phyloP scores from a whole-genome alignment of 345 rosid species.

The Salix brachista region DNA sequence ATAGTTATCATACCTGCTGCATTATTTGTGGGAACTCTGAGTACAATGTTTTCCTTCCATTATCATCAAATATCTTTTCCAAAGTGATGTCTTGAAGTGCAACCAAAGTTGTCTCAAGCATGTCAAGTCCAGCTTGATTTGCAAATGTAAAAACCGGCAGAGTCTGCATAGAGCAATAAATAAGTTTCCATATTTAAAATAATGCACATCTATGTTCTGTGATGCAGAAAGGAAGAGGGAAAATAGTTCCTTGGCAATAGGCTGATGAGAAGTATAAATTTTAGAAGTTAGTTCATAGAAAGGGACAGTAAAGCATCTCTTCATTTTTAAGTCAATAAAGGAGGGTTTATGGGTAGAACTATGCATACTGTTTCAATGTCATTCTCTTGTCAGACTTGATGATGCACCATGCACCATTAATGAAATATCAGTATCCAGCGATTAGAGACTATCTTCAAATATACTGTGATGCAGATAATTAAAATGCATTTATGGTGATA shows the following conservation, averaged over 20 bases:
- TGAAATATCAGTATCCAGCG: background rate
- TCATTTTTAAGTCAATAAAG: background rate
- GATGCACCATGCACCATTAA: background rate
- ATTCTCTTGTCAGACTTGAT: background rate
- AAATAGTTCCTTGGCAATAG: background rate
- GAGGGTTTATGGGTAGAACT: background rate
- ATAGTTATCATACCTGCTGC: constrained; percentile 21
- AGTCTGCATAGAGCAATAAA: constrained; percentile 12
- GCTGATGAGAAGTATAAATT: background rate
- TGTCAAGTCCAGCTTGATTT: constrained; percentile 31
- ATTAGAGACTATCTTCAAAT: no score
- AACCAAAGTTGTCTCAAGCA: constrained; percentile 32
- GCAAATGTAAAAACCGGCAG: constrained; percentile 27
- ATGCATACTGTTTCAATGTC: background rate
- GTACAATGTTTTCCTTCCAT: constrained; percentile 26
- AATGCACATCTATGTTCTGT: background rate
- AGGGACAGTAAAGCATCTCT: background rate
- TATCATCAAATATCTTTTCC: constrained; percentile 29
- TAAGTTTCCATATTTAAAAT: background rate
- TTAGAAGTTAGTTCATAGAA: background rate
- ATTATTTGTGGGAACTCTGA: constrained; percentile 33
- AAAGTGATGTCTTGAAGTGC: constrained; percentile 29
- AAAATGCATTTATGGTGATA: background rate
- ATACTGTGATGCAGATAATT: background rate
- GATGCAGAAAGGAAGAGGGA: background rate